Base-by-base conservation (phyloP, 495 filamentous ascomycete genomes). In the Penicillium goetzii region DNA sequence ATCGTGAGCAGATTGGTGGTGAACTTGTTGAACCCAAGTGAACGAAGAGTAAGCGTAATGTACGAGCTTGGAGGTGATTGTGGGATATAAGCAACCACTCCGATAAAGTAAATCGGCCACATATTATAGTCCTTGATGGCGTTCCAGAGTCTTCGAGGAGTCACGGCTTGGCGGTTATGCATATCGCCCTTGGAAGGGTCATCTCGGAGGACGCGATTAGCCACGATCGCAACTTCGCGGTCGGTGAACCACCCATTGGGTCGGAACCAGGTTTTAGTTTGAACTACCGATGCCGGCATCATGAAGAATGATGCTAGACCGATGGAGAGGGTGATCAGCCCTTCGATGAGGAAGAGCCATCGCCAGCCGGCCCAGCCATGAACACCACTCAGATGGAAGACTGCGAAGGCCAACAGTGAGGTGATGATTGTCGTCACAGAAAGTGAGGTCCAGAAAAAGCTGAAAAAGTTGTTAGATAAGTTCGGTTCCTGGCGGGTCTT, bases 241-340 rank as follows among this genome's bases (percentile, higher is more conserved):
- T 85, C 84, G 2, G 76, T 86, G 67, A 92, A 92, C 89, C 89
- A 92, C 1, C 90, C 90, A 4, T 85, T 87, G 4, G 88, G 88
- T 21, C 89, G 80, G 52, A 83, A 81, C 81, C 82, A 83, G 53
- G 75, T 80, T 28, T 78, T 76, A 0, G 86, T 89, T 69, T 88
- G 80, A 1, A 72, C 75, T 14, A 74, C 67, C 5, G 75, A 78
- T 14, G 80, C 75, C 1, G 86, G 85, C 81, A 89, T 85, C 38
- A 83, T 71, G 34, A 80, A 75, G 69, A 77, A 86, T 1, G 84
- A 82, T 3, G 77, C 68, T 6, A 85, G 61, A 10, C 86, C 85
- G 52, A 88, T 76, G 4, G 80, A 1, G 4, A 83, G 63, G 2
- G 84, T 87, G 19, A 89, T 68, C 5, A 80, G 43, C 2, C 85